These are phyloP conservation scores for Heritiera fomes DNA, from an alignment of 345 rosid genomes.

Conservation along the genomic window DNA sequence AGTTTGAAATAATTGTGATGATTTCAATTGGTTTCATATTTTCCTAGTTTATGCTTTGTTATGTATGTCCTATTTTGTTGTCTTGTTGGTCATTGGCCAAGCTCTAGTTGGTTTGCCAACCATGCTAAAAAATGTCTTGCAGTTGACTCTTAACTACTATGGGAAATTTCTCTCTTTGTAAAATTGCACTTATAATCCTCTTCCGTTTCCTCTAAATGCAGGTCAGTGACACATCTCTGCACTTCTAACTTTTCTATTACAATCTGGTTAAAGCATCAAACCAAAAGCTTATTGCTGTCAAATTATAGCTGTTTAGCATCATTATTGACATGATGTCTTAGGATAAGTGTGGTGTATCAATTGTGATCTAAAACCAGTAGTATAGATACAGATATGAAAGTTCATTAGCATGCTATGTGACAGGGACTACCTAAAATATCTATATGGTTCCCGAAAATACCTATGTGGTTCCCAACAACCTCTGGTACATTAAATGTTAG, in stretches of 20 bases:
- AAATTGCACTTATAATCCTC: neutral
- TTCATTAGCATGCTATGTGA: slow-evolving; percentile 2
- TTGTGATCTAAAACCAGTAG: neutral
- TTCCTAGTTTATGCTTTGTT: neutral
- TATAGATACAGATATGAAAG: neutral
- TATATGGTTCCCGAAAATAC: slow-evolving; percentile 1
- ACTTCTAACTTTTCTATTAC: neutral
- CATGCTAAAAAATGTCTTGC: neutral
- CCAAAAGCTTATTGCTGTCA: neutral
- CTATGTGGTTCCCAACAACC: neutral
- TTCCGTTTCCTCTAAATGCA: neutral
- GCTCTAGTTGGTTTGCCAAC: neutral
- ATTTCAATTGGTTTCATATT: neutral
- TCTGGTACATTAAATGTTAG: neutral
- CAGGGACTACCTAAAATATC: neutral
- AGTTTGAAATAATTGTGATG: too few relatives aligned
- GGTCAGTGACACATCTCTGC: neutral
- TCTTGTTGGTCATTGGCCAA: neutral
- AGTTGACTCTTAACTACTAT: neutral
- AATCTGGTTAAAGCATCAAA: neutral
- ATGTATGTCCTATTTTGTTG: neutral
- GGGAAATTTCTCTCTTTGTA: neutral
- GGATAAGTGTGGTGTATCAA: neutral
- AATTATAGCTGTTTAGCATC: neutral
- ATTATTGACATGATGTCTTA: neutral